phyloP scores from a whole-genome alignment of 2,329 filamentous ascomycete species.

The Thelonectria discophora region DNA sequence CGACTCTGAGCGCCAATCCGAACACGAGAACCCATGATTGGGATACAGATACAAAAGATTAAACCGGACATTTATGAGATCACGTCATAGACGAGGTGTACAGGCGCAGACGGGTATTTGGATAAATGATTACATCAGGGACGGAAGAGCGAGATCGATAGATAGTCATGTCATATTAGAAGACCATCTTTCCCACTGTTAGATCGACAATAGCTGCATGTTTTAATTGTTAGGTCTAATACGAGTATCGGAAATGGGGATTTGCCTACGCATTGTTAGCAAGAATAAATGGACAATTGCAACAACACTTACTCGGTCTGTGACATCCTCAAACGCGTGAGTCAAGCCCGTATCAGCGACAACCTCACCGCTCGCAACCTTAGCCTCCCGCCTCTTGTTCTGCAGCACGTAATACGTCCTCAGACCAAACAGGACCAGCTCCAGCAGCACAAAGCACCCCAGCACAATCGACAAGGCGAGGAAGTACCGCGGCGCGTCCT shows the following conservation, averaged over 20 bases:
- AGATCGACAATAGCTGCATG: background rate
- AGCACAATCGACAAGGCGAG: constrained; percentile 5
- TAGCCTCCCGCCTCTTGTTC: constrained; percentile 13
- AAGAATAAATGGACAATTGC: background rate
- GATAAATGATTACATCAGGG: background rate
- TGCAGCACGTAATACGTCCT: constrained; percentile 7
- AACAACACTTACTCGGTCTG: constrained; percentile 9
- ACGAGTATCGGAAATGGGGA: constrained; percentile 17
- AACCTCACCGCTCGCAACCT: constrained; percentile 9
- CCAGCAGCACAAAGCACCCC: constrained; percentile 6
- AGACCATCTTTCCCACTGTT: too few relatives aligned
- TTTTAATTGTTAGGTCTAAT: background rate
- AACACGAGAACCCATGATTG: constrained; percentile 34
- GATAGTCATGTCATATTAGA: too few relatives aligned
- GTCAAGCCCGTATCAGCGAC: constrained; percentile 6
- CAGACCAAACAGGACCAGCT: constrained; percentile 1
- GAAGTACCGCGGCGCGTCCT: constrained; percentile 16
- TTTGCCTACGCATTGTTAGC: background rate
- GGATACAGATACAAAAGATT: background rate
- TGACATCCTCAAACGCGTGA: constrained; percentile 20
- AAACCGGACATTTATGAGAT: background rate
- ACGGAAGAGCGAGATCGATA: background rate
- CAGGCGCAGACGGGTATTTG: background rate
- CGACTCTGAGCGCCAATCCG: constrained; percentile 36
- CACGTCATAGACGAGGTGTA: constrained; percentile 11